Evolutionary conservation across 805 yeast genomes (phyloP), one percentile per base, ranked within the genome.

Genomic region (Metschnikowia aberdeeniae): DNA sequence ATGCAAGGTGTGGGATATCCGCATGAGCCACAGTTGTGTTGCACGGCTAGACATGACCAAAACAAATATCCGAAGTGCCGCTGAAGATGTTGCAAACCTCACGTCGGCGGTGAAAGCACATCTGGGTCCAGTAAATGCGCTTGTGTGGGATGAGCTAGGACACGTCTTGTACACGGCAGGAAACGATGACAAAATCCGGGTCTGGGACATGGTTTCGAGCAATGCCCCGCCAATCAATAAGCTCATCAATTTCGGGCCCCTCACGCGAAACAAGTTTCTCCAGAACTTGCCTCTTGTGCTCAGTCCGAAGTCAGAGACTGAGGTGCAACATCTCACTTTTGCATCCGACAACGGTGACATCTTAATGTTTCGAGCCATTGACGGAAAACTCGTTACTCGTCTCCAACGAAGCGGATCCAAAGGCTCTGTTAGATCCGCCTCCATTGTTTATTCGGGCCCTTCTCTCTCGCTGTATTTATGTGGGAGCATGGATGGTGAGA

Each of bases 1-100:
- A 37, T 82, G 86, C 7, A 75, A 86, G 42, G 59, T 90, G 0
- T 90, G 97, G 97, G 98, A 90, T 60, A 76, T 89, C 9, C 66
- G 98, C 38, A 67, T 85, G 39, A 78, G 87, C 20, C 70, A 73
- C 13, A 76, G 84, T 30, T 83, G 88, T 55, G 62, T 87, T 20
- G 73, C 81, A 36, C 72, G 81, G 12, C 63, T 88, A 46, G 90
- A 88, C 57, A 68, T 80, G 69, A 62, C 72, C 34, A 64, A 74
- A 13, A 74, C 81, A 1, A 68, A 65, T 37, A 47, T 47, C 44
- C 52, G 49, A 20, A 44, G 47, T 9, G 49, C 52, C 17, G 20
- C 20, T 3, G 33, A 36, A 11, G 56, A 50, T 19, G 24, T 45
- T 5, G 58, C 59, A 29, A 68, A 69, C 47, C 53, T 68, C 17